These are phyloP conservation scores for Hygrocybe punicea DNA, from an alignment of 768 basidiomycete species.

Conservation along the genomic window DNA sequence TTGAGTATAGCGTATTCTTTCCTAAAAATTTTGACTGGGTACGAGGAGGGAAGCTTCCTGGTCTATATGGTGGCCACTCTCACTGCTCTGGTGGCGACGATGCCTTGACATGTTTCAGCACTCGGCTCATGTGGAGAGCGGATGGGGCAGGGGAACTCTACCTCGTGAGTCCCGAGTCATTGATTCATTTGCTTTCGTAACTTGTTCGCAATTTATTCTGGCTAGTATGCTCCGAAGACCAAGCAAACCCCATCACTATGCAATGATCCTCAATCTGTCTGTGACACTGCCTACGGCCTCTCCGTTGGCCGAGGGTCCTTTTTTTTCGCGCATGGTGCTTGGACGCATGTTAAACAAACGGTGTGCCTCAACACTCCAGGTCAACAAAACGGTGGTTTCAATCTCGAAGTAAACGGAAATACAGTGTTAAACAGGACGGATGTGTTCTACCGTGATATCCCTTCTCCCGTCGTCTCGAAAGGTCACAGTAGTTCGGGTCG, in stretches of 20 bases:
- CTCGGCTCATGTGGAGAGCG: conserved; percentile 77
- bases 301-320: conserved; percentile 75
- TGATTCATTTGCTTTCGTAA: not conserved
- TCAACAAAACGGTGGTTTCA: conserved; percentile 59
- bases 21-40: conserved; percentile 73
- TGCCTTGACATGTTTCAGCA: conserved; percentile 78
- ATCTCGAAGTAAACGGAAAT: conserved; percentile 59
- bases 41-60: conserved; percentile 80
- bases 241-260: conserved; percentile 63
- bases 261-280: conserved; percentile 54
- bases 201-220: not conserved
- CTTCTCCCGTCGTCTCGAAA: conserved; percentile 2
- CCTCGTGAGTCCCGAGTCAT: conserved; percentile 44
- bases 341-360: conserved; percentile 72
- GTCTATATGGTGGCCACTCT: conserved; percentile 66
- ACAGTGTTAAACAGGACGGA: conserved; percentile 52
- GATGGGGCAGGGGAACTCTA: conserved; percentile 73
- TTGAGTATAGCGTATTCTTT: conserved; percentile 76
- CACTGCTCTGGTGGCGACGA: conserved; percentile 71
- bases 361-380: conserved; percentile 75
- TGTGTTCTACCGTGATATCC: conserved; percentile 56
- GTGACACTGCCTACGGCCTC: conserved; percentile 64
- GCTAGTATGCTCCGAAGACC: conserved; percentile 71
- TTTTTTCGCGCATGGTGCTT: conserved; percentile 54
- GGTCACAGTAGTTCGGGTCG: no score